Base-by-base conservation (phyloP, 305 asterid genomes). In the Coffea humblotiana region DNA sequence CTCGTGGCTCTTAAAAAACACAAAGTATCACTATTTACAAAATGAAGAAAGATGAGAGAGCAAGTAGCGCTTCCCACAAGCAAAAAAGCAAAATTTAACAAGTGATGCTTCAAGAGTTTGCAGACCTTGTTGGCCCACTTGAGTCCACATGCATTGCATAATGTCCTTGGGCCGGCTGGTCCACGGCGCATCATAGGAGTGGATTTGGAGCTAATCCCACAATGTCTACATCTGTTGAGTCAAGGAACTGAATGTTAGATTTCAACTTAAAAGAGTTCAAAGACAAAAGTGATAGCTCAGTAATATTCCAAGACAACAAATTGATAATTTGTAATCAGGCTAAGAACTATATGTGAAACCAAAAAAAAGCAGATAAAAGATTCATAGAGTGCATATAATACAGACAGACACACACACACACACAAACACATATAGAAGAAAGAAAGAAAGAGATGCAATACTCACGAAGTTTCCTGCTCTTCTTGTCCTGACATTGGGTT, bases 171-270 rank as follows among this genome's bases (percentile, higher is more conserved):
- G 81, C 97, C 98, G 79, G 86, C 91, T 75, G 98, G 98, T 74
- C 98, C 98, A 72, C 97, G 98, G n/a, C 98, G 91, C 98, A 94
- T 94, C 97, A 92, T 94, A 65, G 98, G 98, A 75, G 98, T 94
- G 77, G 95, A 81, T 83, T 91, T 94, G 60, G 98, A 91, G 84
- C 95, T 89, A 82, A 87, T 92, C 82, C 92, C 94, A 82, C 98
- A 94, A 80, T 94, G 97, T 85, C 88, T 88, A 84, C 97, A 94
- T 77, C 98, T 94, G 92, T 74, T 72, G 52, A 78, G 71, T 64
- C 37, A 65, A 81, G 78, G 54, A 80, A 52, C 13, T 10, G 56
- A 78, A 83, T 47, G 56, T 85, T 73, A 85, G 45, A 78, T 73
- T 74, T 21, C 70, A 25, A 76, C 73, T 49, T 66, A 60, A 76